A percentile compares a stretch with the other conserved stretches of the same genome.
Evolutionary conservation across 441 rosid species (phyloP).

Genomic region (Melastoma candidum): DNA sequence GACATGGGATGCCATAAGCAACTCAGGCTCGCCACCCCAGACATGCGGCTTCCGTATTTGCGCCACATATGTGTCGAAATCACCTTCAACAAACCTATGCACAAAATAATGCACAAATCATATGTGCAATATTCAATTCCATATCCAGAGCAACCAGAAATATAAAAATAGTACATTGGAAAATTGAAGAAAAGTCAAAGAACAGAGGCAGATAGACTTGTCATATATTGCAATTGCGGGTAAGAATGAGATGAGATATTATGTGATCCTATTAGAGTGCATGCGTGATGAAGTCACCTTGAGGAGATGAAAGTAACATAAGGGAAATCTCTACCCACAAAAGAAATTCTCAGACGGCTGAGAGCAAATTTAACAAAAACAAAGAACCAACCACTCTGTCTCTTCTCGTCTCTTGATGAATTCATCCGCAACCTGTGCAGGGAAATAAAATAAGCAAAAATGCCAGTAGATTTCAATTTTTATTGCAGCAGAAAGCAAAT

Average conservation of each 20-base stretch:
- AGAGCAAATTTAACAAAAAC: not conserved
- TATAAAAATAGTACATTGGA: too few relatives aligned
- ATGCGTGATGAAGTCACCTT: too few relatives aligned
- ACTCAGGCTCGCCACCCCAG: slow-evolving; percentile 98
- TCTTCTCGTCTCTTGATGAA: slow-evolving; percentile 81
- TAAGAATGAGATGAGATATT: too few relatives aligned
- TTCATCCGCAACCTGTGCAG: slow-evolving; percentile 83
- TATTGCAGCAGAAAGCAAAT: not conserved
- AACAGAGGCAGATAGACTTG: too few relatives aligned
- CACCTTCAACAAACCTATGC: slow-evolving; percentile 89
- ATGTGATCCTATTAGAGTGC: too few relatives aligned
- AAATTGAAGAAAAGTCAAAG: too few relatives aligned
- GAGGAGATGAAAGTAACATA: too few relatives aligned
- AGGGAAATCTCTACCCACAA: not conserved
- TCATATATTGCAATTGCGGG: too few relatives aligned
- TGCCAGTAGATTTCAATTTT: not conserved
- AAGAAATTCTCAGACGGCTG: not conserved
- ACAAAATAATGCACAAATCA: not conserved
- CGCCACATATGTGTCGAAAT: slow-evolving; percentile 65
- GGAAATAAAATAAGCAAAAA: not conserved
- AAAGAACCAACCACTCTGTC: slow-evolving; percentile 60
- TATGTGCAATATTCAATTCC: too few relatives aligned
- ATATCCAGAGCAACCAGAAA: too few relatives aligned
- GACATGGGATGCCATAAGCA: slow-evolving; percentile 93
- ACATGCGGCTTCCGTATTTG: slow-evolving; percentile 74